Base-by-base conservation (phyloP, 129 eudicot genomes). In the Helichrysum umbraculigerum region DNA sequence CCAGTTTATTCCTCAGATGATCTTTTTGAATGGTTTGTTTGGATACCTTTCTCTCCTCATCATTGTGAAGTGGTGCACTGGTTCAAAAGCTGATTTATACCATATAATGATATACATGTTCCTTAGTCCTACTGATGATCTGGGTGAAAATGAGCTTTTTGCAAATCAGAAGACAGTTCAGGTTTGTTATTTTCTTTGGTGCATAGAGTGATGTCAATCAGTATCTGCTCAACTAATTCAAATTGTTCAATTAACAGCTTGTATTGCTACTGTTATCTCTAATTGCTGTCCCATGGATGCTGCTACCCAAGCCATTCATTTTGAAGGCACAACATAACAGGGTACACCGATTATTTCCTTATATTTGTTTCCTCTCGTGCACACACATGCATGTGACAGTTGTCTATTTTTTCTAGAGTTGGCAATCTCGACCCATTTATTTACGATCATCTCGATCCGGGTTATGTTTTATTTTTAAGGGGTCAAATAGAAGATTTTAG, bases 101-200 rank as follows among this genome's bases (percentile, higher is more conserved):
- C 99, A 95, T 78, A 90, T 91, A 61, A 89, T 95, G 97, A 95
- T 95, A 72, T 95, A 95, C 91, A 95, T 95, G 99, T 95, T 95
- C 75, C 93, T 95, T 74, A 81, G 97, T 72, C 99, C 99, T 28
- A 95, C 96, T 4, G 99, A 91, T 30, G 99, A 95, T 19, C 87
- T 91, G 28, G 97, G 96, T 69, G 99, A 95, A 76, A 95, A 95
- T 83, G 88, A 95, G 89, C 97, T 95, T 75, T 95, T 95, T 70
- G 78, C 90, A 66, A 89, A 96, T 71, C 99, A 95, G 90, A 91
- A 91, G 85, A 87, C 82, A 17, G 76, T 81, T 57, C 97, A 95
- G 96, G 99, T 95, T 96, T 88, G 54, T 89, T 94, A 71, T 79
- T 94, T 75, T 97, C 97, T 25, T 96, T 91, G 84, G 87, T 94